Percentiles rank a stretch among this genome's conserved stretches.
These are phyloP conservation scores for Acmispon strigosus DNA, from an alignment of 306 rosid species.

Conservation along the genomic window DNA sequence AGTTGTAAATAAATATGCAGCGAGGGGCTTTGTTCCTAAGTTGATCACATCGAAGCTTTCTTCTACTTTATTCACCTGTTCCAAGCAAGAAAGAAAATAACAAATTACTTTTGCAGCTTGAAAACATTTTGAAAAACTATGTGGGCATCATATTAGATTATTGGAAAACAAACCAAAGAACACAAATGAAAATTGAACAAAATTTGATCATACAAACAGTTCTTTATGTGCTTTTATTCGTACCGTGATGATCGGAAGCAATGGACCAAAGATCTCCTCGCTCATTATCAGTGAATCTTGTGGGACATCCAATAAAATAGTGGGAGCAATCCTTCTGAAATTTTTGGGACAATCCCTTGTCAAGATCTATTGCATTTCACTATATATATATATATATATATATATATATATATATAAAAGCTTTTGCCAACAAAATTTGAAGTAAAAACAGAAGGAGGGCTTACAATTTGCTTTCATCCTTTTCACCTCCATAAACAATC, in stretches of 20 bases:
- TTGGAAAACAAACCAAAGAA: neutral
- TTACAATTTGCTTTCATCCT: slow-evolving; percentile 67
- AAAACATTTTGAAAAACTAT: neutral
- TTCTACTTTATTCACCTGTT: slow-evolving; percentile 77
- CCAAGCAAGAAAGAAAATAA: neutral
- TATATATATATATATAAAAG: neutral
- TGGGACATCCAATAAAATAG: slow-evolving; percentile 79
- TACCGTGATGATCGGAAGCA: slow-evolving; percentile 90
- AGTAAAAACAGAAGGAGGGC: slow-evolving; percentile 14
- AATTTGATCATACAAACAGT: neutral
- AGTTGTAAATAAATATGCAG: slow-evolving; percentile 81
- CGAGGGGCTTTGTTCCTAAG: slow-evolving; percentile 86
- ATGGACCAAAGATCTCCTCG: slow-evolving; percentile 92
- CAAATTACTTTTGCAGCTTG: too few species aligned
- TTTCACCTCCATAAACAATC: slow-evolving; percentile 82
- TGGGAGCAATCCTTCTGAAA: slow-evolving; percentile 78
- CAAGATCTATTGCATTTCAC: slow-evolving; percentile 5
- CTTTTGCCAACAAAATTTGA: neutral
- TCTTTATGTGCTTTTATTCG: slow-evolving; percentile 10
- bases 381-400: neutral
- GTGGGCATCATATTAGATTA: neutral
- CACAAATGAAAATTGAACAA: neutral
- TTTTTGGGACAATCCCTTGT: neutral
- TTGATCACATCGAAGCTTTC: slow-evolving; percentile 68
- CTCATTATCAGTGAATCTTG: slow-evolving; percentile 68